Evolutionary conservation across 2,329 filamentous ascomycete genomes (phyloP), one percentile per base, ranked within the genome.

Genomic region (Chaetoscypha palmicola): DNA sequence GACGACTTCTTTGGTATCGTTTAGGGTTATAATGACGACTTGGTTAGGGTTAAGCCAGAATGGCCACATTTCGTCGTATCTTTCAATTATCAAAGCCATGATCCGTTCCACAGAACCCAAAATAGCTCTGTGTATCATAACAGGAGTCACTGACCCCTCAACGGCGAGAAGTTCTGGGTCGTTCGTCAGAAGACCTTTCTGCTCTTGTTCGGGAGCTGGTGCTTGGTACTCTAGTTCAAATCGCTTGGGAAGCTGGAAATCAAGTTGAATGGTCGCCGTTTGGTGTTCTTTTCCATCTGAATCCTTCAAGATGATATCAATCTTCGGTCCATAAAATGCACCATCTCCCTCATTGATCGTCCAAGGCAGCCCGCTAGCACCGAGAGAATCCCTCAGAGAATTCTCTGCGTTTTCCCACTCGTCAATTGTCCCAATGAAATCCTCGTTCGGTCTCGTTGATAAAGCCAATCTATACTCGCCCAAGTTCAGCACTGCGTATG

Each of bases 301-400:
- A 59, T 94, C 88, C 48, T 76, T 78, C 35, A 94, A 66, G 30
- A 94, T 79, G 34, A 94, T 85, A 59, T 94, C 88, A 52, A 94
- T 94, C 67, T 94, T 94, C 23, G 89, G 88, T 0, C 89, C 88
- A 58, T 94, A 94, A 59, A 94, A 94, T 3, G 88, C 88, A 11
- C 89, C 88, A 48, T 94, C 88, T 9, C 86, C 87, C 56, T 83
- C 75, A 50, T 89, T 91, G 45, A 91, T 54, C 2, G 73, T 75
- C 85, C 86, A 94, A 26, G 74, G 66, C 55, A 79, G 76, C 8
- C 81, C 82, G 11, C 74, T 80, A 20, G 67, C 72, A 48, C 81
- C 70, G 28, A 89, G 65, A 0, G 82, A 81, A 41, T 73, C 65
- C 43, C 71, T 77, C 43, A 89, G 65, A 38, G 86, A 80, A n/a